A percentile compares a stretch with the other conserved stretches of the same genome.
phyloP scores from a whole-genome alignment of 306 rosid species.

The Elaeagnus macrophylla region DNA sequence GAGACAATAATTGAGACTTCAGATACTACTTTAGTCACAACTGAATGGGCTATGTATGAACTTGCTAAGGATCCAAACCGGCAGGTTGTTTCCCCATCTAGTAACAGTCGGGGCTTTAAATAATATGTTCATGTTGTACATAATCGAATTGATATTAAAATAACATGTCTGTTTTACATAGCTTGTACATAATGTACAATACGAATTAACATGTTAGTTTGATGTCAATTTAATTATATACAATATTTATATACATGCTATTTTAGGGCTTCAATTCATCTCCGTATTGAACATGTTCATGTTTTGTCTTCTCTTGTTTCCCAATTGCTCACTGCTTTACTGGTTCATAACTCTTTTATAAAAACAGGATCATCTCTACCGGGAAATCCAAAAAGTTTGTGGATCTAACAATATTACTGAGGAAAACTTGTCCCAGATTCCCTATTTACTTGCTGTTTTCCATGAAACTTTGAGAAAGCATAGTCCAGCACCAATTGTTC shows the following conservation, averaged over 20 bases:
- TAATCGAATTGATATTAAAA: too few species aligned
- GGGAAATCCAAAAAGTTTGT: conserved; percentile 44
- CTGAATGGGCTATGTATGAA: conserved; percentile 94
- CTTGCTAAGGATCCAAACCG: conserved; percentile 53
- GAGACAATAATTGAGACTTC: conserved; percentile 75
- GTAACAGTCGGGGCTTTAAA: too few species aligned
- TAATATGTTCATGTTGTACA: too few species aligned
- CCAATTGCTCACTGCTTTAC: not conserved
- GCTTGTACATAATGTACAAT: too few species aligned
- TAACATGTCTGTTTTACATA: too few species aligned
- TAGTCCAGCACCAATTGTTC: conserved; percentile 66
- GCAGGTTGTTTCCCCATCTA: conserved; percentile 37
- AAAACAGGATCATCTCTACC: conserved; percentile 47
- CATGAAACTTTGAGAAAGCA: conserved; percentile 80
- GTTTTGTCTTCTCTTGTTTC: not conserved
- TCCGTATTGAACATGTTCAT: too few species aligned
- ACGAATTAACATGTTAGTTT: too few species aligned
- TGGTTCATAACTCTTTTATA: not conserved
- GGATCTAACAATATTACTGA: conserved; percentile 48
- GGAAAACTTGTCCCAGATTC: conserved; percentile 49
- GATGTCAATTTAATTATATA: too few species aligned
- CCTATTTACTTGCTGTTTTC: conserved; percentile 69
- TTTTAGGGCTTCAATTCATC: too few species aligned
- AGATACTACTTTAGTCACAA: conserved; percentile 66
- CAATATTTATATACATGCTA: too few species aligned